phyloP scores from a whole-genome alignment of 192 early-diverging fungal genomes.

The Kickxella alabastrina region DNA sequence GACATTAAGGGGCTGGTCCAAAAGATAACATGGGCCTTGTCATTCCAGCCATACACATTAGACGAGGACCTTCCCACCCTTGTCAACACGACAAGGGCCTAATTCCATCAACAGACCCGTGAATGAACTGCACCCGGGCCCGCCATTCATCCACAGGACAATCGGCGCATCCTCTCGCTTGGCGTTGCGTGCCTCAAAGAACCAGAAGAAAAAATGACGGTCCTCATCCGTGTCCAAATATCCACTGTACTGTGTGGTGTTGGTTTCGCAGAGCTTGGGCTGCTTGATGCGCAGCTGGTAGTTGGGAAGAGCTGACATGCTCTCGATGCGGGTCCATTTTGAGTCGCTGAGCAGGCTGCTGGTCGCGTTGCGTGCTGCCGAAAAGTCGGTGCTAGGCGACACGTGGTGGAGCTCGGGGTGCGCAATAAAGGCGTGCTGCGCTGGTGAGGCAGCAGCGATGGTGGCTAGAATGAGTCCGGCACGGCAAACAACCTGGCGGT shows the following conservation, averaged over 20 bases:
- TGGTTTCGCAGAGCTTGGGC: slow-evolving; percentile 78
- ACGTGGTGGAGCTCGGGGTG: slow-evolving; percentile 8
- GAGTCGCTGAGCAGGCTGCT: slow-evolving; percentile 15
- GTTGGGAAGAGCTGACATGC: slow-evolving; percentile 61
- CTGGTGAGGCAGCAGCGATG: slow-evolving; percentile 13
- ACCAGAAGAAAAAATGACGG: slow-evolving; percentile 93
- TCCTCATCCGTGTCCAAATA: slow-evolving; percentile 67
- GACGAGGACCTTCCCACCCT: slow-evolving; percentile 62
- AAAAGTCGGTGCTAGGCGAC: background rate
- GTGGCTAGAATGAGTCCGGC: slow-evolving; percentile 20
- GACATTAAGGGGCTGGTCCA: slow-evolving; percentile 88
- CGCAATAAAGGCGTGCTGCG: slow-evolving; percentile 29
- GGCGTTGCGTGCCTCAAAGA: slow-evolving; percentile 87
- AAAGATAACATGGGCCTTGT: slow-evolving; percentile 80
- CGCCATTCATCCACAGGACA: slow-evolving; percentile 77
- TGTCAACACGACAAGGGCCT: slow-evolving; percentile 81
- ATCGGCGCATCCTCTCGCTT: slow-evolving; percentile 65
- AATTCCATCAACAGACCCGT: slow-evolving; percentile 80
- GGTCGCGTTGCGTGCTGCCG: slow-evolving; percentile 16
- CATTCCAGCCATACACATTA: slow-evolving; percentile 88
- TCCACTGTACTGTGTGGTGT: slow-evolving; percentile 85
- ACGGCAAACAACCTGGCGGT: slow-evolving; percentile 6
- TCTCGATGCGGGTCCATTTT: slow-evolving; percentile 31
- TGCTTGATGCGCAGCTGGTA: slow-evolving; percentile 72
- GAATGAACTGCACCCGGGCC: slow-evolving; percentile 78